phyloP scores from a whole-genome alignment of 2,329 filamentous ascomycete species.

The Hypomyces rosellus region DNA sequence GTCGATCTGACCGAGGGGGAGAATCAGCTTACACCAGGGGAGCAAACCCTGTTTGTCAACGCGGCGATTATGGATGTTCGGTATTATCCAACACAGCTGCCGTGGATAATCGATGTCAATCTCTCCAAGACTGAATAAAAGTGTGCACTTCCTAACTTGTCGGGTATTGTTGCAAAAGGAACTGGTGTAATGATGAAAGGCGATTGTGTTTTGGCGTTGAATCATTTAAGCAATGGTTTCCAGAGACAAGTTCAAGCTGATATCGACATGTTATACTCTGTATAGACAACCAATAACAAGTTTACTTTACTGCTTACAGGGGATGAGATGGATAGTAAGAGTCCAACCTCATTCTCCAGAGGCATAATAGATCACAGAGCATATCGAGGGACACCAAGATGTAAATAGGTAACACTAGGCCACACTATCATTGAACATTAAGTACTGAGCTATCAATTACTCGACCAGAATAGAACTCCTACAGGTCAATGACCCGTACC shows the following conservation, averaged over 20 bases:
- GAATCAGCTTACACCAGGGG: constrained; percentile 27
- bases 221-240: no score
- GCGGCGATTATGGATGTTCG: constrained; percentile 45
- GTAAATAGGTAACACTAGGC: neutral
- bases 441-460: constrained; percentile 2
- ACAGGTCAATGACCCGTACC: neutral
- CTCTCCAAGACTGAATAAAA: constrained; percentile 21
- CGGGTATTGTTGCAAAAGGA: neutral
- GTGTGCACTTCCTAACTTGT: neutral
- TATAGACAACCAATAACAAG: no score
- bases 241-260: no score
- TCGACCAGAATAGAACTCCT: constrained; percentile 6
- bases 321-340: no score
- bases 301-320: no score
- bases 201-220: neutral
- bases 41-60: constrained; percentile 55
- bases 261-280: no score
- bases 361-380: no score
- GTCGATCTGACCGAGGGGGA: constrained; percentile 33
- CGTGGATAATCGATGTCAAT: constrained; percentile 48
- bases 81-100: constrained; percentile 38
- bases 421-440: neutral
- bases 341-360: no score
- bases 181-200: no score
- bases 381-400: no score